Base-by-base conservation (phyloP, 2,329 filamentous ascomycete genomes). In the Macrophomina pseudophaseolina region DNA sequence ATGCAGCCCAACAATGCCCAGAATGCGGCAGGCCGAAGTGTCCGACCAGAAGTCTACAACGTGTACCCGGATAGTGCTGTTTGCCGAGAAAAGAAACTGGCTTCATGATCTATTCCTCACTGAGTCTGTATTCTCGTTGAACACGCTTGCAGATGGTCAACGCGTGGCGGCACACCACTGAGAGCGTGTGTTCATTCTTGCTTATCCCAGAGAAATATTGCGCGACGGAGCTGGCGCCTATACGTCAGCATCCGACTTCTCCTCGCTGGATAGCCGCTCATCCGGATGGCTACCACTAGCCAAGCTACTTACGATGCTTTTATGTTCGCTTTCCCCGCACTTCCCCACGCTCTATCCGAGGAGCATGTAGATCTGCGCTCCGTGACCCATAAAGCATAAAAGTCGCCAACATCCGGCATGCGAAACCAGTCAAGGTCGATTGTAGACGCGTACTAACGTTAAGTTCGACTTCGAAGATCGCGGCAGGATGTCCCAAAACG, bases 401-500 rank as follows among this genome's bases (percentile, higher is more conserved):
- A 49, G n/a, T n/a, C 30, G 42, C 30, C 58, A 8, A 18, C 5
- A n/a, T 40, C 58, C 5, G 8, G 44, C 5, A 16, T 23, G 23
- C 23, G 16, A 48, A 11, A 4, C 11, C n/a, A 49, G 23, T 23
- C 23, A 23, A 2, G 2, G 23, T 23, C 23, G 23, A 23, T 23
- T 23, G 23, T 23, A 23, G 23, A 23, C 23, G 23, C 23, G 23
- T 23, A 23, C 23, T 23, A 2, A 23, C 23, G 23, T 23, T 23
- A 23, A 23, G 0, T 23, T 1, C 23, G 1, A 23, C 23, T 23
- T 23, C 23, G 12, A 28, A 62, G 18, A 11, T n/a, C 32, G 30
- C 30, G 18, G 42, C 58, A 64, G 8, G 1, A 65, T 65, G 63
- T 52, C 63, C 51, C 51, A 65, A 48, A 65, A 16, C 51, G 63